Evolutionary conservation across 805 yeast genomes (phyloP).

Genomic region (Tetrapisispora arboricola): DNA sequence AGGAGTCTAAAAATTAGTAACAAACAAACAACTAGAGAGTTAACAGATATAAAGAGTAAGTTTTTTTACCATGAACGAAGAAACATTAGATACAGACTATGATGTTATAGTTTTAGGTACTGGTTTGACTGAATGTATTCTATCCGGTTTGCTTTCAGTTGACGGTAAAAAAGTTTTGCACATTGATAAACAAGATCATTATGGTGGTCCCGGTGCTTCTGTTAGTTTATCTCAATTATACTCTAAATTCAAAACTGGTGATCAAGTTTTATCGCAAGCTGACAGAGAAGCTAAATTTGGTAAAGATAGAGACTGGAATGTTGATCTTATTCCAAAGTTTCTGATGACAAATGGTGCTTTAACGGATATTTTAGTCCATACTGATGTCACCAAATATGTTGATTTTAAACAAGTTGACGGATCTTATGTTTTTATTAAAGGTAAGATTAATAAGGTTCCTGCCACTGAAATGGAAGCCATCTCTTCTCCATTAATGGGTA

Average conservation of each 20-base stretch:
- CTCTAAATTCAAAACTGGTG: slow-evolving; percentile 61
- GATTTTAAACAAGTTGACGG: slow-evolving; percentile 97
- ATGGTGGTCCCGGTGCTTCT: slow-evolving; percentile 88
- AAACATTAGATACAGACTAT: slow-evolving; percentile 82
- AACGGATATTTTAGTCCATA: slow-evolving; percentile 88
- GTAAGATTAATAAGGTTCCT: slow-evolving; percentile 91
- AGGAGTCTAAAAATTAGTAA: too few species aligned
- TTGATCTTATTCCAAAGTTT: slow-evolving; percentile 92
- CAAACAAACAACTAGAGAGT: too few species aligned
- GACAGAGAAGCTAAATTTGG: slow-evolving; percentile 65
- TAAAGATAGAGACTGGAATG: slow-evolving; percentile 95
- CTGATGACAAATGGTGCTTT: slow-evolving; percentile 96
- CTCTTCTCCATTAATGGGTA: slow-evolving; percentile 84
- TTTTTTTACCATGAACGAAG: slow-evolving; percentile 12
- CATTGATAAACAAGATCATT: slow-evolving; percentile 91
- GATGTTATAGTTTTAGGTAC: slow-evolving; percentile 92
- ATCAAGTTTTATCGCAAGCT: slow-evolving; percentile 54
- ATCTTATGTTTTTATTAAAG: slow-evolving; percentile 78
- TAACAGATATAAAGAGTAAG: not conserved
- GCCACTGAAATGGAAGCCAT: slow-evolving; percentile 86
- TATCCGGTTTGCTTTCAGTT: slow-evolving; percentile 89
- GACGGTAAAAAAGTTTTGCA: slow-evolving; percentile 97
- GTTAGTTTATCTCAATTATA: slow-evolving; percentile 61
- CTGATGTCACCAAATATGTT: slow-evolving; percentile 90
- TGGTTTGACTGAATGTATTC: slow-evolving; percentile 94